phyloP scores from a whole-genome alignment of 1,139 yeast genomes.

The Blastobotrys apis region DNA sequence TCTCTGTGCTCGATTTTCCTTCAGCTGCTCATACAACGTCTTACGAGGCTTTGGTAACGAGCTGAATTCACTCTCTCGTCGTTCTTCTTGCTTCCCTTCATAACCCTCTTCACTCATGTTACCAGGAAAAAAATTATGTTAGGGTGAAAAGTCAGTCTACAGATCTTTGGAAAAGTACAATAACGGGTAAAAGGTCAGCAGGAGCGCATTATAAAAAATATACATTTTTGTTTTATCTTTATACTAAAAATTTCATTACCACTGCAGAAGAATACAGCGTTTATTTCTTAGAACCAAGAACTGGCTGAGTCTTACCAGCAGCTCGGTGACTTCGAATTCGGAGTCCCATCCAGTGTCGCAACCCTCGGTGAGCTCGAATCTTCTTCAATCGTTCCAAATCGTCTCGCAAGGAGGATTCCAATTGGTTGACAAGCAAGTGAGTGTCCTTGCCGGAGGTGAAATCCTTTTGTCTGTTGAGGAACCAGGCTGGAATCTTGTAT shows the following conservation, averaged over 20 bases:
- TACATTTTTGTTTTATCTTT: not conserved
- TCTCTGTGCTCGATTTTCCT: conserved; percentile 15
- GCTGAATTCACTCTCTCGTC: not conserved
- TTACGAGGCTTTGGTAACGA: not conserved
- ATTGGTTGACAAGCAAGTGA: conserved; percentile 98
- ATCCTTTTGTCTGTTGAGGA: conserved; percentile 99
- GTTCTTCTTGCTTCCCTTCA: not conserved
- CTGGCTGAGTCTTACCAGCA: conserved; percentile 9
- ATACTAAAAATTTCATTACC: not conserved
- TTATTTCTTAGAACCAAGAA: conserved; percentile 5
- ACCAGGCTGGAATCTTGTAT: conserved; percentile 99
- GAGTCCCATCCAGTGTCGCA: conserved; percentile 99
- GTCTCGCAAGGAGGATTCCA: conserved; percentile 99
- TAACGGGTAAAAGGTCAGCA: too few species aligned
- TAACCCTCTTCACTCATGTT: too few species aligned
- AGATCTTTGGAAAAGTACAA: too few species aligned
- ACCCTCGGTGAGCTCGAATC: conserved; percentile 99
- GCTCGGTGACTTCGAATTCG: conserved; percentile 53
- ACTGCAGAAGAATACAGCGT: not conserved
- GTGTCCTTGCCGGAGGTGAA: conserved; percentile 98
- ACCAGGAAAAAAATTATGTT: too few species aligned
- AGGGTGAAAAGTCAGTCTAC: too few species aligned
- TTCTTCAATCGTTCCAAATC: conserved; percentile 99
- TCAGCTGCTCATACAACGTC: conserved; percentile 6
- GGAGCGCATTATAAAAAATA: too few species aligned